Evolutionary conservation across 495 filamentous ascomycete genomes (phyloP).

Genomic region (Neurospora sp.): DNA sequence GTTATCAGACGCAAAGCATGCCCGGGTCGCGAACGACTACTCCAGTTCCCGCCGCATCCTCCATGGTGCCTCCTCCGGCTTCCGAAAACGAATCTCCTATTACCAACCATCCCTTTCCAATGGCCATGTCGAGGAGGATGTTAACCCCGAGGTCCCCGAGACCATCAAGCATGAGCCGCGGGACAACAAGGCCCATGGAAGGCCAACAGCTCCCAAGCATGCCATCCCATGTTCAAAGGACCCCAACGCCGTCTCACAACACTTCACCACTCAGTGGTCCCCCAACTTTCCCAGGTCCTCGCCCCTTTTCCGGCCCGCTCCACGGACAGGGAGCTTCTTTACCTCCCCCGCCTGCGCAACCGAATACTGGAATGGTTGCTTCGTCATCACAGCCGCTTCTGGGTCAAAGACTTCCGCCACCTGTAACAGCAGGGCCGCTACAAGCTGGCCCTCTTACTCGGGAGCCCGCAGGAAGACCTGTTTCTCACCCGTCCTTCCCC

Average conservation of each 20-base stretch:
- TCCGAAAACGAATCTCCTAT: constrained; percentile 29
- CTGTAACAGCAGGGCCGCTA: constrained; percentile 17
- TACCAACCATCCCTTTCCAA: constrained; percentile 29
- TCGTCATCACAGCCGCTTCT: constrained; percentile 32
- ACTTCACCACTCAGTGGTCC: constrained; percentile 22
- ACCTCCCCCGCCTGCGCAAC: constrained; percentile 22
- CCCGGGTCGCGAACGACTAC: constrained; percentile 2
- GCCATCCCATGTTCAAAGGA: constrained; percentile 25
- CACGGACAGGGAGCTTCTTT: constrained; percentile 16
- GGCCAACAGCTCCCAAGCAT: constrained; percentile 32
- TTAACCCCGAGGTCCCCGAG: constrained; percentile 58
- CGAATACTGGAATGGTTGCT: constrained; percentile 21
- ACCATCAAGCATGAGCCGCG: constrained; percentile 33
- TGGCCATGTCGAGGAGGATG: constrained; percentile 38
- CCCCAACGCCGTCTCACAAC: constrained; percentile 12
- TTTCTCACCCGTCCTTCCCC: not conserved
- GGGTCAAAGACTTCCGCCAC: constrained; percentile 17
- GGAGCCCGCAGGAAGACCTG: constrained; percentile 15
- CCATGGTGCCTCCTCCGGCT: constrained; percentile 17
- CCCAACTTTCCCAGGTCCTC: constrained; percentile 22
- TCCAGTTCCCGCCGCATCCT: constrained; percentile 12
- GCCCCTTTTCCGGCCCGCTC: constrained; percentile 20
- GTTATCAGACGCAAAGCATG: constrained; percentile 18
- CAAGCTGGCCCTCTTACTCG: constrained; percentile 9
- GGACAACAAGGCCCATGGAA: constrained; percentile 35